Percentiles rank a stretch among this genome's conserved stretches.
Evolutionary conservation across 495 filamentous ascomycete genomes (phyloP).

Genomic region (Podospora pseudoanserina): DNA sequence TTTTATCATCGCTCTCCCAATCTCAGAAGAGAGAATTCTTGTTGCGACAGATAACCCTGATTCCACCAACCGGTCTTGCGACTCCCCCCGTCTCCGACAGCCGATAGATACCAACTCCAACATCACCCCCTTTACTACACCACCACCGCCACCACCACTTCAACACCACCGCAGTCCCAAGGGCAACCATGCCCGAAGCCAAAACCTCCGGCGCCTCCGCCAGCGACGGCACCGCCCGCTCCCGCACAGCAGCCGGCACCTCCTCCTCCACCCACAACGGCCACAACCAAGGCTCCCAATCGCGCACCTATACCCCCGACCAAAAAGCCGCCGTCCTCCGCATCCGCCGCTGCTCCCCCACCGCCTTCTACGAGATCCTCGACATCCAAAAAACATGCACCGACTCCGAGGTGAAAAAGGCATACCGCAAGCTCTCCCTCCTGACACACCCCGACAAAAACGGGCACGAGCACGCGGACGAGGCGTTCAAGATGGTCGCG

Average conservation of each 20-base stretch:
- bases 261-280: conserved; percentile 48
- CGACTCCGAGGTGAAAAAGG: conserved; percentile 85
- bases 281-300: conserved; percentile 92
- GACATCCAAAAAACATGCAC: conserved; percentile 60
- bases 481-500: conserved; percentile 97
- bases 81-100: not conserved
- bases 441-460: conserved; percentile 97
- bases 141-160: not conserved
- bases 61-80: not conserved
- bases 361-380: conserved; percentile 89
- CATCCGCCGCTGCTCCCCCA: conserved; percentile 76
- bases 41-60: not conserved
- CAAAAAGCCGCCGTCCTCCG: conserved; percentile 87
- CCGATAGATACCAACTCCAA: not conserved
- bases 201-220: conserved; percentile 57
- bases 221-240: conserved; percentile 34
- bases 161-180: not conserved
- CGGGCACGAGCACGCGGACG: conserved; percentile 92
- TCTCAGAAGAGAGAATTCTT: not conserved
- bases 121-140: not conserved
- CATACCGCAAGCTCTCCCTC: conserved; percentile 85
- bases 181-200: conserved; percentile 67
- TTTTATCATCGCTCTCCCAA: not conserved
- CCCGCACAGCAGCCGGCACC: conserved; percentile 50
- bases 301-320: conserved; percentile 81